A percentile compares a stretch with the other conserved stretches of the same genome.
Conservation (phyloP, 768 basidiomycete genomes). For the Pisolithus marmoratus region DNA sequence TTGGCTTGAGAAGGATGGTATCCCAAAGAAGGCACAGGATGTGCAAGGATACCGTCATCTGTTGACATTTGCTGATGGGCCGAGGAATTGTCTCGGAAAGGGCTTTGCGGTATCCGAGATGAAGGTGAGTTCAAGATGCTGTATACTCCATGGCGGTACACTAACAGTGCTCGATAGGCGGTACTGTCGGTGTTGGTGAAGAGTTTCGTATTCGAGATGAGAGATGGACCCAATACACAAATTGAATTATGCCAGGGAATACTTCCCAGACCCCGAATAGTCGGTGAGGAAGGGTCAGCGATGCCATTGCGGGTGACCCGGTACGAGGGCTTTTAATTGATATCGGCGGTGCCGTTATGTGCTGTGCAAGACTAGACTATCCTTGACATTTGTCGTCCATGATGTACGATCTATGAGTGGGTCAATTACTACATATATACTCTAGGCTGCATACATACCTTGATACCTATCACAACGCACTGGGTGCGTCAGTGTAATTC, state of each 20-base stretch:
- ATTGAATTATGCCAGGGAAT: conserved; percentile 21
- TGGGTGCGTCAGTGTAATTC: no score
- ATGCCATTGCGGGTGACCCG: conserved; percentile 10
- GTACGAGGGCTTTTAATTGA: no score
- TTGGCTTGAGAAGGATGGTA: conserved; percentile 11
- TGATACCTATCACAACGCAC: no score
- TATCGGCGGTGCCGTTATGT: no score
- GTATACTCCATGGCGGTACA: background rate
- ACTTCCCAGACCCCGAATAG: conserved; percentile 31
- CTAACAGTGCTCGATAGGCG: background rate
- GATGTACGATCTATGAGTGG: no score
- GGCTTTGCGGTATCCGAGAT: conserved; percentile 24
- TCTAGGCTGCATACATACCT: no score
- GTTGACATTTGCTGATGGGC: conserved; percentile 26
- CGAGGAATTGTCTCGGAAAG: conserved; percentile 23
- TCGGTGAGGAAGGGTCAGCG: conserved; percentile 10
- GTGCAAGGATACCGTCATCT: conserved; percentile 24
- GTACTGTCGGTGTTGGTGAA: conserved; percentile 27
- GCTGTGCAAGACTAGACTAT: no score
- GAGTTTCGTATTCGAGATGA: conserved; percentile 26
- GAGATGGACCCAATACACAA: conserved; percentile 17
- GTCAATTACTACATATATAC: no score
- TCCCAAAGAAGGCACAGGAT: conserved; percentile 13
- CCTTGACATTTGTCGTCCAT: no score
- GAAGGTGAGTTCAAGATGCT: conserved; percentile 12